phyloP scores from a whole-genome alignment of 2,329 filamentous ascomycete genomes.

The Domatiomyces catenatus region DNA sequence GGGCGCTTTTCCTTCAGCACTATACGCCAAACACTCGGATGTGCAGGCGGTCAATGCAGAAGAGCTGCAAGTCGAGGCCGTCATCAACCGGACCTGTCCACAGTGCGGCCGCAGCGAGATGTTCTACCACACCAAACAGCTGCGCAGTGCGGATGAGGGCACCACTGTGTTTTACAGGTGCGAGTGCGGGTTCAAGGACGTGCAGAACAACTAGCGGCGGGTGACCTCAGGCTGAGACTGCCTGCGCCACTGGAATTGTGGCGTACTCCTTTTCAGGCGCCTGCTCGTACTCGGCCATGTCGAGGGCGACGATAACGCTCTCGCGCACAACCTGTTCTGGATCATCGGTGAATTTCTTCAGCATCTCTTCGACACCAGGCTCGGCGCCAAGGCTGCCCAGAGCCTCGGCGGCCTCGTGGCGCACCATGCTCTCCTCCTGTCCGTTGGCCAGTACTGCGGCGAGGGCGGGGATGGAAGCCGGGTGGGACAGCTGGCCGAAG shows the following conservation, averaged over 20 bases:
- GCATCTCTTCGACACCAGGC: conserved; percentile 72
- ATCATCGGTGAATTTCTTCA: conserved; percentile 75
- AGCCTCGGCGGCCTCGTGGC: conserved; percentile 92
- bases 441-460: conserved; percentile 61
- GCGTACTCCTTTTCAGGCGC: conserved; percentile 82
- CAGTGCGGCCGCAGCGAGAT: conserved; percentile 73
- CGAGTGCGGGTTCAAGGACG: conserved; percentile 61
- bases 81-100: conserved; percentile 54
- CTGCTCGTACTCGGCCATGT: conserved; percentile 96
- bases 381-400: conserved; percentile 87
- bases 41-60: conserved; percentile 67
- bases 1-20: conserved; percentile 74
- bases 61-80: conserved; percentile 59
- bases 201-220: conserved; percentile 23
- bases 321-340: conserved; percentile 86
- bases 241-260: conserved; percentile 51
- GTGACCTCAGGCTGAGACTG: conserved; percentile 1
- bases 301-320: conserved; percentile 84
- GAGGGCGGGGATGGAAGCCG: conserved; percentile 86
- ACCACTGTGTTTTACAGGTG: conserved; percentile 83
- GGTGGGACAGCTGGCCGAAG: conserved; percentile 89
- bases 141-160: conserved; percentile 88
- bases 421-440: conserved; percentile 85
- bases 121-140: conserved; percentile 68
- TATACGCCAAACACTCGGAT: conserved; percentile 73